Conservation (phyloP, 2,329 filamentous ascomycete genomes). For the Xylaria sp. region DNA sequence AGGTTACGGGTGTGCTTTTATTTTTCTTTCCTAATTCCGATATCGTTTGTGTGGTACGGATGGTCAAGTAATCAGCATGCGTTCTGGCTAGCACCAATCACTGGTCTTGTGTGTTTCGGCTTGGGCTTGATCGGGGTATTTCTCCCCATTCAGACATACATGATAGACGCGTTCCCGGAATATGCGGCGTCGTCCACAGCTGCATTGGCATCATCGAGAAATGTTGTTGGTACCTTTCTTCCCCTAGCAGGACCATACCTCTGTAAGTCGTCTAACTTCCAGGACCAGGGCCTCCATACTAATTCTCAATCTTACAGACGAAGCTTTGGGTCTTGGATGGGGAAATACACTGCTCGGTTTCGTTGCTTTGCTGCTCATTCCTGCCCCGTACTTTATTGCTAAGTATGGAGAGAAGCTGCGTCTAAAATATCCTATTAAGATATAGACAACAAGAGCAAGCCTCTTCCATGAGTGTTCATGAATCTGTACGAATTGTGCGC, state of each 20-base stretch:
- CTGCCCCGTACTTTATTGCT: conserved; percentile 33
- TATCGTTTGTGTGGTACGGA: conserved; percentile 33
- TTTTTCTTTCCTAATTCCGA: conserved; percentile 34
- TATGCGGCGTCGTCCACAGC: conserved; percentile 36
- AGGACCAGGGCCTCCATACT: not conserved
- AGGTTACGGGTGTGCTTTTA: conserved; percentile 31
- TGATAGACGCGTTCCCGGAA: conserved; percentile 36
- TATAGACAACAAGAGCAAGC: not conserved
- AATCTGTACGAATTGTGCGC: not conserved
- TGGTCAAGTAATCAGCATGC: conserved; percentile 31
- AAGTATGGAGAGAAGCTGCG: conserved; percentile 17
- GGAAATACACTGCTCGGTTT: conserved; percentile 33
- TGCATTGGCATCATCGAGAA: conserved; percentile 32
- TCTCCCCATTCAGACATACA: conserved; percentile 34
- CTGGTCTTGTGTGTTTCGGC: conserved; percentile 30
- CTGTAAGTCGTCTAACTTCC: conserved; percentile 22
- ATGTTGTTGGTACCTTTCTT: conserved; percentile 33
- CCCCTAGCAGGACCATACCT: conserved; percentile 33
- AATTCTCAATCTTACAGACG: conserved; percentile 18
- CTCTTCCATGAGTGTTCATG: not conserved
- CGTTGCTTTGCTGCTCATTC: conserved; percentile 31
- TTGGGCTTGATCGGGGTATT: conserved; percentile 33
- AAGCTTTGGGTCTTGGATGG: conserved; percentile 30
- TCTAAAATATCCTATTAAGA: not conserved
- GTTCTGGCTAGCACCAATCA: conserved; percentile 34